phyloP scores from a whole-genome alignment of 2,329 filamentous ascomycete species.

The Beauveria asiatica region DNA sequence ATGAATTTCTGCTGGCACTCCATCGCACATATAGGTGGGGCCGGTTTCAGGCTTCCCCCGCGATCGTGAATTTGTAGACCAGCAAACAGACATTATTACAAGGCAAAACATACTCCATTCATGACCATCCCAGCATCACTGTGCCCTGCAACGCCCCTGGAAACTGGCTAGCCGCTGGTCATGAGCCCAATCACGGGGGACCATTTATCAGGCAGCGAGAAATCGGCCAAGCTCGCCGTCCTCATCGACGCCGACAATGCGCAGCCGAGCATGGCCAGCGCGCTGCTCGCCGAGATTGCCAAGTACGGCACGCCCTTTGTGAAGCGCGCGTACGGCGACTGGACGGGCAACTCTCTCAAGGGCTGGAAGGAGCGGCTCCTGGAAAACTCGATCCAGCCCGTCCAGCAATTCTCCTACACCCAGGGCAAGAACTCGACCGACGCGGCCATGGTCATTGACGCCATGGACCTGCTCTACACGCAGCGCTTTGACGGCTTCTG shows the following conservation, averaged over 20 bases:
- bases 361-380: constrained; percentile 26
- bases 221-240: constrained; percentile 20
- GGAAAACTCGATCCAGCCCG: constrained; percentile 24
- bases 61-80: too few relatives aligned
- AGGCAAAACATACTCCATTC: too few relatives aligned
- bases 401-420: constrained; percentile 29
- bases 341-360: constrained; percentile 20
- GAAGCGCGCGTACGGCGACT: constrained; percentile 27
- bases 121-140: too few relatives aligned
- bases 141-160: too few relatives aligned
- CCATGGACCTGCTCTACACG: constrained; percentile 28
- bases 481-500: constrained; percentile 26
- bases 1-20: too few relatives aligned
- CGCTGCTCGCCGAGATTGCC: constrained; percentile 22
- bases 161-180: too few relatives aligned
- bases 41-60: too few relatives aligned
- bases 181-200: too few relatives aligned
- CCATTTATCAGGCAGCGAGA: background rate
- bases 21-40: too few relatives aligned
- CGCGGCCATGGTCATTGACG: constrained; percentile 28
- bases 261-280: constrained; percentile 13
- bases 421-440: constrained; percentile 28
- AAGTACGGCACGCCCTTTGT: constrained; percentile 25
- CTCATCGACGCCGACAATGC: constrained; percentile 28
- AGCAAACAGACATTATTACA: too few relatives aligned